Evolutionary conservation across 2,329 filamentous ascomycete species (phyloP).

Genomic region (Pestalotiopsis sp.): DNA sequence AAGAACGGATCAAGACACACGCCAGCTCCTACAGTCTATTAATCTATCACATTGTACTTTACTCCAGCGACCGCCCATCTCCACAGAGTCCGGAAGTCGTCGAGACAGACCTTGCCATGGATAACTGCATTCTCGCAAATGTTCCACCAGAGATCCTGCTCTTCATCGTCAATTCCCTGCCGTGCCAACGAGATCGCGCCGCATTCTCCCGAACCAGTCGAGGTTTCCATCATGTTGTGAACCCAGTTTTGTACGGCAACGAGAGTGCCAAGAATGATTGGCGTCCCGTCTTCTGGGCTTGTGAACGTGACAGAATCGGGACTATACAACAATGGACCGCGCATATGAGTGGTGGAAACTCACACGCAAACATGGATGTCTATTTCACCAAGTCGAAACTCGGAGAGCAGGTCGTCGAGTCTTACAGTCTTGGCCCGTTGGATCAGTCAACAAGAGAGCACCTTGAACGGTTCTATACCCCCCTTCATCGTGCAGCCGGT

Average conservation of each 20-base stretch:
- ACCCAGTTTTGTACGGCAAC: background rate
- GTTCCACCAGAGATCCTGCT: background rate
- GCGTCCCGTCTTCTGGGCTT: constrained; percentile 8
- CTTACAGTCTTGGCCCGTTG: background rate
- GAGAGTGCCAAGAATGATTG: background rate
- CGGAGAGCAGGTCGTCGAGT: too few relatives aligned
- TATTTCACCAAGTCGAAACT: background rate
- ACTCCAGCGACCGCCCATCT: too few relatives aligned
- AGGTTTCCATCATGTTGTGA: background rate
- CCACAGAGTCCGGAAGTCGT: background rate
- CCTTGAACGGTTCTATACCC: background rate
- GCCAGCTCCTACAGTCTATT: too few relatives aligned
- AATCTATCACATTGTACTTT: too few relatives aligned
- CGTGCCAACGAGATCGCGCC: background rate
- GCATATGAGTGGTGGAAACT: background rate
- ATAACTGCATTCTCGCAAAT: background rate
- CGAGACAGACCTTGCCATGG: background rate
- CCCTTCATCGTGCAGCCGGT: constrained; percentile 3
- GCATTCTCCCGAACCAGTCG: background rate
- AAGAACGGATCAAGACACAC: too few relatives aligned
- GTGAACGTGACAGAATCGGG: background rate
- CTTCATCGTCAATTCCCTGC: background rate
- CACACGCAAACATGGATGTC: background rate
- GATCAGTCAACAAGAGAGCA: background rate
- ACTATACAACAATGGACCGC: background rate